Conservation (phyloP, 148 eudicot species). For the Simmondsia chinensis region DNA sequence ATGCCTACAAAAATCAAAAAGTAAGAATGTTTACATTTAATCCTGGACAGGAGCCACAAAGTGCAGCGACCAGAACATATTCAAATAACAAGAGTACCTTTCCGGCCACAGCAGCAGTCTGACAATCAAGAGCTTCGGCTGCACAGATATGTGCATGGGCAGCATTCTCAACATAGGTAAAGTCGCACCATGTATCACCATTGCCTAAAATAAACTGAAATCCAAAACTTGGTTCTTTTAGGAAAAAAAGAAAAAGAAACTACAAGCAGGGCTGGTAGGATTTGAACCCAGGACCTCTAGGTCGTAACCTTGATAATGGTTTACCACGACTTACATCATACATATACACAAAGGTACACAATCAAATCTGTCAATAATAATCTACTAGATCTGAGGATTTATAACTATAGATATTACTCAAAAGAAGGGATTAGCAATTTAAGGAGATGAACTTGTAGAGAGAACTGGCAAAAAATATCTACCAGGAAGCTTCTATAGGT, state of each 20-base stretch:
- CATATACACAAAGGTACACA: too few species aligned
- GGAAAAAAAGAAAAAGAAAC: not conserved
- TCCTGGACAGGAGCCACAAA: not conserved
- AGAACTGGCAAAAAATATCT: too few species aligned
- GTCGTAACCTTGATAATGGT: too few species aligned
- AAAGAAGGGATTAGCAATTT: too few species aligned
- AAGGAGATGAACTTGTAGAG: too few species aligned
- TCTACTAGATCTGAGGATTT: too few species aligned
- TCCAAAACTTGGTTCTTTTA: slow-evolving; percentile 40
- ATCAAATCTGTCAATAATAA: too few species aligned
- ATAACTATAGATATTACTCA: too few species aligned
- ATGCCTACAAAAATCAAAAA: slow-evolving; percentile 40
- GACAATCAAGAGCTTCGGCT: slow-evolving; percentile 58
- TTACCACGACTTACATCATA: too few species aligned
- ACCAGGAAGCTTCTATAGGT: too few species aligned
- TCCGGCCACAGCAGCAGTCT: slow-evolving; percentile 53
- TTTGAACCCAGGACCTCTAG: too few species aligned
- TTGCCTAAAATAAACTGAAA: slow-evolving; percentile 91
- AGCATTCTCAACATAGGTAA: slow-evolving; percentile 91
- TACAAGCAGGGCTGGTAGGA: too few species aligned
- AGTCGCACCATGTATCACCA: slow-evolving; percentile 59
- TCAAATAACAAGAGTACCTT: slow-evolving; percentile 36
- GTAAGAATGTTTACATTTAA: slow-evolving; percentile 5
- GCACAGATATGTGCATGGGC: slow-evolving; percentile 93
- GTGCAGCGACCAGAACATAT: not conserved